Evolutionary conservation across 768 basidiomycete genomes (phyloP).

Genomic region (Tulasnella sp.): DNA sequence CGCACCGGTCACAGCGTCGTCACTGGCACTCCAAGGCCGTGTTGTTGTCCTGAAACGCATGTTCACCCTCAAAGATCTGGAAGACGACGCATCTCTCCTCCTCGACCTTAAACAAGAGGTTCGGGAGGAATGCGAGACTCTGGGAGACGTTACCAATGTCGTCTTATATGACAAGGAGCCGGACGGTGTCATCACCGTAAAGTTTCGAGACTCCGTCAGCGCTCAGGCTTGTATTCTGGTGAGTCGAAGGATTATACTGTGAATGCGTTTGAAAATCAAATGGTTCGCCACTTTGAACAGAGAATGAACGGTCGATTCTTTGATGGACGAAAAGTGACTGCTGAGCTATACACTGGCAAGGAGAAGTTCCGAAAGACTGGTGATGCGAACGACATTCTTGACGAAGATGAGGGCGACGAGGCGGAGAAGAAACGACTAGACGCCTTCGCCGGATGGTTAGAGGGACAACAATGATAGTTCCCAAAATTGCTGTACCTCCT

Average conservation of each 20-base stretch:
- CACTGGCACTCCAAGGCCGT: constrained; percentile 38
- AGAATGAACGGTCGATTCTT: constrained; percentile 96
- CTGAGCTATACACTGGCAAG: constrained; percentile 69
- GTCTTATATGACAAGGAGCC: constrained; percentile 88
- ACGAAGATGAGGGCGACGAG: constrained; percentile 40
- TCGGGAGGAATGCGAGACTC: constrained; percentile 76
- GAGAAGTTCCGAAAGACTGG: constrained; percentile 74
- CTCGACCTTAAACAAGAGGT: constrained; percentile 96
- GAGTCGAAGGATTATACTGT: constrained; percentile 26
- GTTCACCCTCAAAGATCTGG: constrained; percentile 81
- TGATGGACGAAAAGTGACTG: constrained; percentile 71
- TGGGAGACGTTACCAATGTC: constrained; percentile 94
- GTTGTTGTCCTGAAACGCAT: constrained; percentile 92
- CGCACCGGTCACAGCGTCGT: constrained; percentile 40
- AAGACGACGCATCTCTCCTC: constrained; percentile 72
- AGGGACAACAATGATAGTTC: constrained; percentile 49
- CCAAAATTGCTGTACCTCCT: not conserved
- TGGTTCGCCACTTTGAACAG: constrained; percentile 34
- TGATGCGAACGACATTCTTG: constrained; percentile 48
- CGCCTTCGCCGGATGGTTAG: constrained; percentile 80
- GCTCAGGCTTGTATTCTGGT: constrained; percentile 89
- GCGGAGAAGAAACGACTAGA: constrained; percentile 79
- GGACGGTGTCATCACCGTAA: constrained; percentile 92
- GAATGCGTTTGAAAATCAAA: not conserved
- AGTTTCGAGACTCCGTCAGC: constrained; percentile 84